Base-by-base conservation (phyloP, 495 filamentous ascomycete species). In the Penicillium canariense region DNA sequence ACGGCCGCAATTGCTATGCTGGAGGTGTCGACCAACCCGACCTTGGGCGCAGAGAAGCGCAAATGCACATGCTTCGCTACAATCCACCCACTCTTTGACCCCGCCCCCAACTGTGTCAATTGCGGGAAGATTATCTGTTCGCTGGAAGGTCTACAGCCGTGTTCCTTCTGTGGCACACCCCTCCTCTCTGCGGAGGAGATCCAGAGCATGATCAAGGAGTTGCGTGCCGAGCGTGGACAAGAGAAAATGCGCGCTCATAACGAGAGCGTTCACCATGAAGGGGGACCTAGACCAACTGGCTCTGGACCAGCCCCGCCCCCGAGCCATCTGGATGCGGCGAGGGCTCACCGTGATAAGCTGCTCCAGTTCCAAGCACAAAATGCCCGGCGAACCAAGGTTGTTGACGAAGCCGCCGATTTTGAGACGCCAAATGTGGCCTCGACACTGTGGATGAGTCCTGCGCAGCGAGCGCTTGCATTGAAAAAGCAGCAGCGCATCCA, bases 51-150 rank as follows among this genome's bases (percentile, higher is more conserved):
- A 5, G 72, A 79, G 40, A 70, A 80, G 11, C 81, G 86, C 32
- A 81, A 81, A 54, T 98, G 94, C 68, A 86, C 83, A 61, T 98
- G 94, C 73, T 88, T 90, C 55, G 94, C 87, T 0, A 78, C 87
- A 3, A 81, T 89, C 2, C 94, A 98, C 61, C 88, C 95, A 4
- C 77, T 96, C 9, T 84, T 96, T 10, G 81, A 80, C 9, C 89
- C 92, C 0, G 89, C 91, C 0, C 94, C 95, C 3, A 98, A 97
- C 66, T 98, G 94, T 58, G 75, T 94, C 17, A 85, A 81, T 58
- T 98, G 94, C 66, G 94, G 94, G 48, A 96, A 97, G 69, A 90
- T 98, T n/a, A 86, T 97, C 48, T 98, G 94, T 69, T 83, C 96
- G 11, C 89, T 95, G 60, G 91, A 98, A 65, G 94, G 94, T 1